Evolutionary conservation across 192 early-diverging fungal species (phyloP), one percentile per base, ranked within the genome.

Genomic region (Backusella mclennaniae): DNA sequence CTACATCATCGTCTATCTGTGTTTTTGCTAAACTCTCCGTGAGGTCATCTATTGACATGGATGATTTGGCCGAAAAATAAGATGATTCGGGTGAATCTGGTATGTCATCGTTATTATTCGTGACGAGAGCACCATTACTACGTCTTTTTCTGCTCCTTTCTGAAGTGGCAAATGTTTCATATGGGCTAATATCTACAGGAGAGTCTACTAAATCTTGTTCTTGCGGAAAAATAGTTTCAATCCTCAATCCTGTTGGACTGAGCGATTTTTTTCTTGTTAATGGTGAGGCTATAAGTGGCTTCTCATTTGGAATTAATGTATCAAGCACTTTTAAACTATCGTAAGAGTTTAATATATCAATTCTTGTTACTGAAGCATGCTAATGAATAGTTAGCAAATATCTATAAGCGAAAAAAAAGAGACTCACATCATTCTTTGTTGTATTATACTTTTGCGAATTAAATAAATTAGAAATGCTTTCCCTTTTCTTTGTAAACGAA

Each of bases 41-140:
- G n/a, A 41, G 5, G 2, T 74, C 35, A 6, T 63, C 36, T 0
- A 66, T 35, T 26, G 73, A 74, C 3, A 35, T 39, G 3, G 73
- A 26, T 7, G 73, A 74, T 38, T 56, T 35, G 6, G 73, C 73
- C 6, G 73, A 74, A 39, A 66, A 74, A 21, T 74, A 74, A 4
- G 36, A 74, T 9, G 73, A 66, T 8, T 66, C 73, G 6, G 73
- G 56, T 19, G 73, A 74, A 17, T 6, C 15, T 2, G 56, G 35
- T 29, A 56, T 41, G 38, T 66, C 33, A 0, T 46, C 15, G 38
- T 41, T 17, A 4, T 70, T 19, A 0, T 31, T 14, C 12, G 39
- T 35, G 19, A 71, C 15, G 5, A 49, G 42, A 15, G 42, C 41
- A 14, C 70, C 70, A 2, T 71, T 17, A 15, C 44, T 71, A 15